A percentile compares a stretch with the other conserved stretches of the same genome.
These are phyloP conservation scores for Solanum lycopersicoides DNA, from an alignment of 257 asterid species.

Conservation along the genomic window DNA sequence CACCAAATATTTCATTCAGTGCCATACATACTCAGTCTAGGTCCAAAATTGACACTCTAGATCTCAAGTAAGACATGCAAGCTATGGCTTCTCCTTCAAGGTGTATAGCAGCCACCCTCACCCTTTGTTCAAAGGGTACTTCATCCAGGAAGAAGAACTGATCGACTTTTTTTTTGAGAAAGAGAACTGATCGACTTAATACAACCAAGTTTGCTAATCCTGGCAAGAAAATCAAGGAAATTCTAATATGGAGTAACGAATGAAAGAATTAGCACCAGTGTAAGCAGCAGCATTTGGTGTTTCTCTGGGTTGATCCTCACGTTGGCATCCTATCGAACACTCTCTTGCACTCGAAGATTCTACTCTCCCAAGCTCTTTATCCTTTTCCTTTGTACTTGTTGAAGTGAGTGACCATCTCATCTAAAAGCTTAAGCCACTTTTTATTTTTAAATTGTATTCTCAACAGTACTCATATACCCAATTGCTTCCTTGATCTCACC, in stretches of 20 bases:
- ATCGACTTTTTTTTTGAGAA: not conserved
- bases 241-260: not conserved
- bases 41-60: not conserved
- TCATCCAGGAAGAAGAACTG: not conserved
- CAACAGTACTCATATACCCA: not conserved
- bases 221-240: not conserved
- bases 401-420: too few species aligned
- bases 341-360: not conserved
- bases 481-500: not conserved
- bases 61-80: not conserved
- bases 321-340: not conserved
- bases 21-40: not conserved
- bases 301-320: not conserved
- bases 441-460: too few species aligned
- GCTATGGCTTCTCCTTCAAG: not conserved
- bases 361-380: not conserved
- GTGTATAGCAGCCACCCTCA: not conserved
- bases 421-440: too few species aligned
- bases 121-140: not conserved
- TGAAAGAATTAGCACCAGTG: not conserved
- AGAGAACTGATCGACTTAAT: not conserved
- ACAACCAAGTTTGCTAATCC: not conserved
- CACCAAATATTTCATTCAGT: not conserved
- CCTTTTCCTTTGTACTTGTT: not conserved
- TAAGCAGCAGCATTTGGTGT: not conserved